Percentiles rank a stretch among this genome's conserved stretches.
phyloP scores from a whole-genome alignment of 2,329 filamentous ascomycete genomes.

The Zasmidium citrigriseum region DNA sequence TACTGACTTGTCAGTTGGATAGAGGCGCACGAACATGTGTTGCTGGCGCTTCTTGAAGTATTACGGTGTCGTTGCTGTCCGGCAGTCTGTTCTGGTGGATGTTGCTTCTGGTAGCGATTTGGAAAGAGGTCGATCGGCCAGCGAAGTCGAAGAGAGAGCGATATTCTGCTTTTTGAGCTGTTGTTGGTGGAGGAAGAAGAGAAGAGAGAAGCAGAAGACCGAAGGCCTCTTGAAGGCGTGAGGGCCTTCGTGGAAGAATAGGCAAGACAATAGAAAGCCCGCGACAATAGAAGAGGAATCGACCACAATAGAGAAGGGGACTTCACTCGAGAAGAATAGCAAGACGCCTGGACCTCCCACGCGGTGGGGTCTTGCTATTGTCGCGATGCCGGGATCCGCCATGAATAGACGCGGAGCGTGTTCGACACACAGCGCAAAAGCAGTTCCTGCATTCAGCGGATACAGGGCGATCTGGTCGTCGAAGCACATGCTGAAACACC shows the following conservation, averaged over 20 bases:
- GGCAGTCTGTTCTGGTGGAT: constrained; percentile 20
- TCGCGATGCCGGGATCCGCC: constrained; percentile 22
- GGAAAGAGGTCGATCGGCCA: constrained; percentile 22
- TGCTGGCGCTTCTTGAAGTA: constrained; percentile 7
- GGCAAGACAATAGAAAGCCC: constrained; percentile 41
- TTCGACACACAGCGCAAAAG: constrained; percentile 8
- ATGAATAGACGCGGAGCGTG: constrained; percentile 26
- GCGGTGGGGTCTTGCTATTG: constrained; percentile 27
- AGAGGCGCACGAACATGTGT: constrained; percentile 39
- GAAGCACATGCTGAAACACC: constrained; percentile 23
- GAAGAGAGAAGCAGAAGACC: constrained; percentile 20
- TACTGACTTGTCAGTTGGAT: constrained; percentile 36
- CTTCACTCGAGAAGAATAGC: constrained; percentile 19
- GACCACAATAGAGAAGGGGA: constrained; percentile 12
- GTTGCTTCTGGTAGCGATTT: constrained; percentile 5
- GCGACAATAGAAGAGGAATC: constrained; percentile 32
- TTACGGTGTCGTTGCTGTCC: constrained; percentile 25
- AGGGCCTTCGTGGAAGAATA: constrained; percentile 34
- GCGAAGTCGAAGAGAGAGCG: constrained; percentile 19
- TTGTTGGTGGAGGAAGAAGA: constrained; percentile 11
- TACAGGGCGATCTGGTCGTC: constrained; percentile 12
- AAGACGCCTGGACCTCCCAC: constrained; percentile 10
- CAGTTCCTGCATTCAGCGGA: neutral
- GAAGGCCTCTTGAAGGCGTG: constrained; percentile 31
- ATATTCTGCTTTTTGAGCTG: constrained; percentile 6